phyloP scores from a whole-genome alignment of 441 rosid genomes.

The Corymbia citriodora region DNA sequence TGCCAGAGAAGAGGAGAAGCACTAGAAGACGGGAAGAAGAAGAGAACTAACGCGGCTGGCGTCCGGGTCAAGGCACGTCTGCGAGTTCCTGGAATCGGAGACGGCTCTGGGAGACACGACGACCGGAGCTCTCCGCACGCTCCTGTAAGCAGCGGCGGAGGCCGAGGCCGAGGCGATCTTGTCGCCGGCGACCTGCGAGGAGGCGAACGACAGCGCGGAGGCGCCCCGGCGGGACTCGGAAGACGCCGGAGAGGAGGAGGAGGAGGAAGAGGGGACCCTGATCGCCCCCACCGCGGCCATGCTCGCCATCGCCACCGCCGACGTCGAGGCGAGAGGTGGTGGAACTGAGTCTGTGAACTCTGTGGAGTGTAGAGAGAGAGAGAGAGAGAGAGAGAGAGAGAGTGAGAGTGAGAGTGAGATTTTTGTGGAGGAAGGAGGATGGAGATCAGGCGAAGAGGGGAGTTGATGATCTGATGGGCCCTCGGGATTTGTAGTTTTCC shows the following conservation, averaged over 20 bases:
- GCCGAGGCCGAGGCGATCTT: constrained; percentile 18
- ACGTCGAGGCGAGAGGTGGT: background rate
- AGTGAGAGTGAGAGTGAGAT: background rate
- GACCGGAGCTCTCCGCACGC: constrained; percentile 22
- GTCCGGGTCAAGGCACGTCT: constrained; percentile 96
- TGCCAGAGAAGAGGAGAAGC: background rate
- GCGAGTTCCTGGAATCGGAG: constrained; percentile 83
- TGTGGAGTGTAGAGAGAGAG: background rate
- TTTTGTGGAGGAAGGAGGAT: background rate
- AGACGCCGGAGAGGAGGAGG: background rate
- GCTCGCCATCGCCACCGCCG: background rate
- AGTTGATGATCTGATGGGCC: background rate
- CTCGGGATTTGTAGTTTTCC: background rate
- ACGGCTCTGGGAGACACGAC: constrained; percentile 82
- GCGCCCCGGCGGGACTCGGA: background rate
- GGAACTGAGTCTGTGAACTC: background rate
- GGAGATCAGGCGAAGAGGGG: background rate
- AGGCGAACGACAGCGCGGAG: constrained; percentile 37
- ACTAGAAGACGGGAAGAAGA: background rate
- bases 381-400: background rate
- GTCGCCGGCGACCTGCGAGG: constrained; percentile 60
- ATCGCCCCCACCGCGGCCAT: constrained; percentile 52
- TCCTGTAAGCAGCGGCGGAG: constrained; percentile 1
- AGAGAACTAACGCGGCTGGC: constrained; percentile 71
- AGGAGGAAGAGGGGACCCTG: constrained; percentile 26